phyloP scores from a whole-genome alignment of 768 basidiomycete genomes.

The Tulasnella sp. region DNA sequence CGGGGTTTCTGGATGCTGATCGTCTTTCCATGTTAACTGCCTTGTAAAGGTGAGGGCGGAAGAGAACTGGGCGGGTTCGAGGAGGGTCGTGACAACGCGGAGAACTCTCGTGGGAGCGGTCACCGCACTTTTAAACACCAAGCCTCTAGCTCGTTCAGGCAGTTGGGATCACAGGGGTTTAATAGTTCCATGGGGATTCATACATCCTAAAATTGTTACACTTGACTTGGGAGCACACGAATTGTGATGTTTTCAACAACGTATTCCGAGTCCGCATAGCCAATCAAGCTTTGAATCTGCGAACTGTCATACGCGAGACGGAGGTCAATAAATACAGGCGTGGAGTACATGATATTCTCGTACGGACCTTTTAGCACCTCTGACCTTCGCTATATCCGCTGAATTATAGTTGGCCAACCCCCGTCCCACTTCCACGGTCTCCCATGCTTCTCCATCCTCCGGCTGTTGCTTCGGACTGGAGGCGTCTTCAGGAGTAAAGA shows the following conservation, averaged over 20 bases:
- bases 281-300: slow-evolving; percentile 67
- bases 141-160: background rate
- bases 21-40: background rate
- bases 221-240: slow-evolving; percentile 29
- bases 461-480: slow-evolving; percentile 21
- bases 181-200: background rate
- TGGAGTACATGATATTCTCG: background rate
- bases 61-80: background rate
- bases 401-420: slow-evolving; percentile 96
- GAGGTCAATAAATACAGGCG: slow-evolving; percentile 21
- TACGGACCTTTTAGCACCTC: slow-evolving; percentile 84
- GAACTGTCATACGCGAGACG: slow-evolving; percentile 44
- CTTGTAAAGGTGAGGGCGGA: background rate
- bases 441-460: slow-evolving; percentile 43
- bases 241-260: slow-evolving; percentile 94
- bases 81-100: background rate
- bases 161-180: background rate
- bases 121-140: background rate
- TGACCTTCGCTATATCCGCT: slow-evolving; percentile 78
- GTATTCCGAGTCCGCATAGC: slow-evolving; percentile 94
- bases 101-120: background rate
- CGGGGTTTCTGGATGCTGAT: background rate
- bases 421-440: slow-evolving; percentile 83
- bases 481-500: background rate
- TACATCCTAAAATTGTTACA: background rate